Evolutionary conservation across 768 basidiomycete species (phyloP).

Genomic region (Xanthoconium purpureum): DNA sequence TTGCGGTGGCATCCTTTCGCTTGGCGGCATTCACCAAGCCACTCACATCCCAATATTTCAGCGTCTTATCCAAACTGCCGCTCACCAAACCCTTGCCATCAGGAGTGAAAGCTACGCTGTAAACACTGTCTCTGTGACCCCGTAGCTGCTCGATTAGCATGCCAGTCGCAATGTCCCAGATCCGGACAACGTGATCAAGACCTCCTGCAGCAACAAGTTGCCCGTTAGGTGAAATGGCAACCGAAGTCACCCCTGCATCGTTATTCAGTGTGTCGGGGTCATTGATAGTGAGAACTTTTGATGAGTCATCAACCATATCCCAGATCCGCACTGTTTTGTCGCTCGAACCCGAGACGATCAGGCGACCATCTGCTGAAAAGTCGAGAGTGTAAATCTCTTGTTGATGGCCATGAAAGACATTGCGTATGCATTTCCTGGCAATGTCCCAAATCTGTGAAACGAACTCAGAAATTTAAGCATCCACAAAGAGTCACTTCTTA

Average conservation of each 20-base stretch:
- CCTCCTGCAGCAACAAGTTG: slow-evolving; percentile 63
- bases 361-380: slow-evolving; percentile 81
- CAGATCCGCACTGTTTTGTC: slow-evolving; percentile 70
- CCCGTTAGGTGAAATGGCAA: slow-evolving; percentile 76
- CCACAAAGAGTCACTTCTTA: slow-evolving; percentile 35
- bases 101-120: slow-evolving; percentile 88
- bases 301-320: slow-evolving; percentile 47
- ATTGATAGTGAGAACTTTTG: slow-evolving; percentile 37
- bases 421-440: slow-evolving; percentile 70
- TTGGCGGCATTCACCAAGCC: slow-evolving; percentile 32
- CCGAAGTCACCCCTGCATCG: slow-evolving; percentile 74
- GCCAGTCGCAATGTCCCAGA: slow-evolving; percentile 74
- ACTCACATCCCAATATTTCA: slow-evolving; percentile 82
- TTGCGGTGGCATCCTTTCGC: slow-evolving; percentile 36
- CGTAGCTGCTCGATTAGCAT: slow-evolving; percentile 65
- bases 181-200: slow-evolving; percentile 73
- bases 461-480: slow-evolving; percentile 3
- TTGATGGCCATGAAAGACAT: slow-evolving; percentile 82
- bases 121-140: slow-evolving; percentile 83
- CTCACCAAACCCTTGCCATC: slow-evolving; percentile 87
- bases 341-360: slow-evolving; percentile 88
- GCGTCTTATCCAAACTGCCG: slow-evolving; percentile 85
- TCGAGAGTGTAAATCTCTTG: slow-evolving; percentile 94
- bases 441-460: slow-evolving; percentile 87
- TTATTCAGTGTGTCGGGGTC: slow-evolving; percentile 47